Evolutionary conservation across 768 basidiomycete genomes (phyloP), one percentile per base, ranked within the genome.

Genomic region (Fistulinella prunicolor): DNA sequence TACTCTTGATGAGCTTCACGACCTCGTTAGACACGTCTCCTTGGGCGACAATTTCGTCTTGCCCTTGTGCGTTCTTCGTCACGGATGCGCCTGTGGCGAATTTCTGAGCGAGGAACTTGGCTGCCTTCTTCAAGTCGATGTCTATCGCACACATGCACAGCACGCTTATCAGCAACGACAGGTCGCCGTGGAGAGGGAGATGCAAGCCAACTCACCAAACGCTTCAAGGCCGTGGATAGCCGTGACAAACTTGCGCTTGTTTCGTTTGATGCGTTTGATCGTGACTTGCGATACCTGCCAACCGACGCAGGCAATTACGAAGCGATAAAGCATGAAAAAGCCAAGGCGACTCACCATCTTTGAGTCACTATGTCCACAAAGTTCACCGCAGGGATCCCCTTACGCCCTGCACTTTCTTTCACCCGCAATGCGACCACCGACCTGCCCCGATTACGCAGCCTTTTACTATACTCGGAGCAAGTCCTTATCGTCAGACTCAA

Each of bases 81-180:
- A 99, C 94, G 16, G 89, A 91, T 9, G 93, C 82, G 3, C 96
- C 95, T 0, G 94, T 95, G 3, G 96, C 95, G 59, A 98, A 97
- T 65, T 87, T 91, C 51, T 85, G 83, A 0, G 96, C 90, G 53
- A 99, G 87, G 61, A 91, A 81, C 70, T 98, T 99, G 28, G 94
- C 81, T 1, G 90, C 94, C 62, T 96, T 97, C 72, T 98, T 99
- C 47, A 98, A 73, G 64, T 98, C 96, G 59, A 98, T 76, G 50
- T 73, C 79, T 81, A 47, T 12, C 46, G 26, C 12, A 42, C 38
- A 10, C 14, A 34, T n/a, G 20, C 22, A n/a, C 36, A n/a, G 6
- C 1, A 20, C 17, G 12, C 5, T n/a, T 12, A 34, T 46, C 21
- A 35, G 13, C 13, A 35, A 36, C n/a, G 3, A 24, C 2, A 16